Percentiles rank a stretch among this genome's conserved stretches.
Evolutionary conservation across 148 eudicot genomes (phyloP).

Genomic region (Nyssa sinensis): DNA sequence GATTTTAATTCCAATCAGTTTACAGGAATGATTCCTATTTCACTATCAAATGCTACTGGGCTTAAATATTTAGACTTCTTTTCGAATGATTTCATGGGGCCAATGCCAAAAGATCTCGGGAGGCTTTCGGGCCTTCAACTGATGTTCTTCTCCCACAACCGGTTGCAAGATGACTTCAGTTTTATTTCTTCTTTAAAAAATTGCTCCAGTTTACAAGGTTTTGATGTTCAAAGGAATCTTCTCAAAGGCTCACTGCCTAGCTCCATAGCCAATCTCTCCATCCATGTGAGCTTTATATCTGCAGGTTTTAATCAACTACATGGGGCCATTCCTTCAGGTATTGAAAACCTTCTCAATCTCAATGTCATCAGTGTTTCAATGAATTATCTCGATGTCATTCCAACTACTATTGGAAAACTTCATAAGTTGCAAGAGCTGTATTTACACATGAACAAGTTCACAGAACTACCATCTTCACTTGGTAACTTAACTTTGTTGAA

Average conservation of each 20-base stretch:
- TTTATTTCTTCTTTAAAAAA: constrained; percentile 3
- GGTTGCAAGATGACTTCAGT: background rate
- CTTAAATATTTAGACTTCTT: background rate
- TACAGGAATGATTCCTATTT: background rate
- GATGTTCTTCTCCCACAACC: background rate
- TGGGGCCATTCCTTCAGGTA: background rate
- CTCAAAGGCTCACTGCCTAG: constrained; percentile 1
- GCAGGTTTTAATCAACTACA: background rate
- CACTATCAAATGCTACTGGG: background rate
- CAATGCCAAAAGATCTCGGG: constrained; percentile 9
- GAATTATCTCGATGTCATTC: too few relatives aligned
- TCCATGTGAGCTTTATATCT: background rate
- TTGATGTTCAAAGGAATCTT: background rate
- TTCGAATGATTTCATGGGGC: background rate
- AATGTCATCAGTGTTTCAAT: too few relatives aligned
- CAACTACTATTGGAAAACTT: background rate
- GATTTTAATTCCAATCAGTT: background rate
- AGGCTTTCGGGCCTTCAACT: background rate
- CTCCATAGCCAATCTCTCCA: constrained; percentile 1
- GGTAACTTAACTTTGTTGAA: too few relatives aligned
- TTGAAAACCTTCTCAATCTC: too few relatives aligned
- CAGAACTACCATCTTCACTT: too few relatives aligned
- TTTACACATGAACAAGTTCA: background rate
- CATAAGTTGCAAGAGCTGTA: background rate
- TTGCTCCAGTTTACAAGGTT: background rate